Base-by-base conservation (phyloP, 1,284 basidiomycete genomes). In the Rhodotorula sp. region DNA sequence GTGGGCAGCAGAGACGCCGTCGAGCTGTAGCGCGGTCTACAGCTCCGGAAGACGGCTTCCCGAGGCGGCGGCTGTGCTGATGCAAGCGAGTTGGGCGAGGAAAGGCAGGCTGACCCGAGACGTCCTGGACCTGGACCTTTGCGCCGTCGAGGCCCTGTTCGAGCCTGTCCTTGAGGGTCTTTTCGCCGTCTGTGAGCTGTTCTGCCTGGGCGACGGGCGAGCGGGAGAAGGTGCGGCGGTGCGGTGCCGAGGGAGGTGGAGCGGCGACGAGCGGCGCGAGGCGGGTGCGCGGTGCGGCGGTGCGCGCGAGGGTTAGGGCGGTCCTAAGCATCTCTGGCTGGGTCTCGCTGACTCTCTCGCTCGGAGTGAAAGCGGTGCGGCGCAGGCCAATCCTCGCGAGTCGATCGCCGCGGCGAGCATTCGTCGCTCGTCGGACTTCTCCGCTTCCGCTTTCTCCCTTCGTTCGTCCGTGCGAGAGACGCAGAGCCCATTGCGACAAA, bases 121-220 rank as follows among this genome's bases (percentile, higher is more conserved):
- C 87, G 81, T 97, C 93, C 82, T 93, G 88, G 3, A 97, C 93
- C 73, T 88, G 86, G 41, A 96, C 71, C 41, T 67, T 66, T 19
- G 77, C 76, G 25, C 77, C 77, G 0, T 64, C 56, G 52, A 79
- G 71, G 4, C 63, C 52, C 4, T 49, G 21, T 27, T 85, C 85
- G 54, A 97, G 84, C 82, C 94, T 94, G 44, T 85, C 80, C 78
- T 87, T 85, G 74, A 97, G 94, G 25, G 81, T 80, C 64, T 84
- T 82, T 82, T 93, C 91, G 50, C 90, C 89, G 52, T 89, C 85
- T 50, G 86, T 84, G 71, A 80, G 66, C 19, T n/a, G 27, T 4
- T 52, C 16, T 4, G 5, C 13, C 7, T 19, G 41, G 9, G n/a
- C 45, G 4, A 55, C 7, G 21, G 45, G 4, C 2, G 64, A 61